Base-by-base conservation (phyloP, 495 filamentous ascomycete species). In the Penicillium canariense region DNA sequence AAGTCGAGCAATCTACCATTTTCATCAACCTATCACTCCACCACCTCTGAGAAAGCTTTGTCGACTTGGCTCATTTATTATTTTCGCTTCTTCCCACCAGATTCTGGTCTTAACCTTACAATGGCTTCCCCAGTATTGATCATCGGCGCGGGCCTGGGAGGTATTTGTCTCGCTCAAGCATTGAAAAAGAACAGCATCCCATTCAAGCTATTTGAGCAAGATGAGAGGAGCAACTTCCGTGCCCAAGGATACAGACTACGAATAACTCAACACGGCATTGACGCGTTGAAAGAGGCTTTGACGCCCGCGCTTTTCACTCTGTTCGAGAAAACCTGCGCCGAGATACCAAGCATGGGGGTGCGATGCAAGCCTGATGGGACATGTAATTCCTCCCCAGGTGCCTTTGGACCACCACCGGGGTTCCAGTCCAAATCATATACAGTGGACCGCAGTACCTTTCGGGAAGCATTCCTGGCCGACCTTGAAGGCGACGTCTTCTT, bases 301-400 rank as follows among this genome's bases (percentile, higher is more conserved):
- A 68, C 69, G 0, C 69, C 78, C 0, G 65, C 73, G 0, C 54
- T 63, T 1, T 82, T 68, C 52, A 47, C 72, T 44, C 60, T 62
- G 22, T 85, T 86, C 68, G 81, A 78, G 68, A 72, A 78, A 32
- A 72, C 62, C 7, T 82, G 76, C 60, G 77, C 79, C 36, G 78
- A 81, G 54, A 80, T 72, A 2, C 27, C 58, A 5, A 48, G 20
- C 34, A 32, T 61, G 39, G 58, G 58, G 26, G 39, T 61, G 5
- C 42, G 38, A 23, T 25, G 56, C 43, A 61, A 50, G 26, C 53
- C 48, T 26, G 49, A 61, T 36, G 53, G 58, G 17, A 43, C 48
- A 34, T 20, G 17, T 8, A 28, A 25, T 4, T 48, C 47, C 23
- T 40, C 39, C 0, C 17, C 7, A 6, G 26, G 9, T 9, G 31